A percentile compares a stretch with the other conserved stretches of the same genome.
phyloP scores from a whole-genome alignment of 768 basidiomycete genomes.

The Calocybe gangraenosa region DNA sequence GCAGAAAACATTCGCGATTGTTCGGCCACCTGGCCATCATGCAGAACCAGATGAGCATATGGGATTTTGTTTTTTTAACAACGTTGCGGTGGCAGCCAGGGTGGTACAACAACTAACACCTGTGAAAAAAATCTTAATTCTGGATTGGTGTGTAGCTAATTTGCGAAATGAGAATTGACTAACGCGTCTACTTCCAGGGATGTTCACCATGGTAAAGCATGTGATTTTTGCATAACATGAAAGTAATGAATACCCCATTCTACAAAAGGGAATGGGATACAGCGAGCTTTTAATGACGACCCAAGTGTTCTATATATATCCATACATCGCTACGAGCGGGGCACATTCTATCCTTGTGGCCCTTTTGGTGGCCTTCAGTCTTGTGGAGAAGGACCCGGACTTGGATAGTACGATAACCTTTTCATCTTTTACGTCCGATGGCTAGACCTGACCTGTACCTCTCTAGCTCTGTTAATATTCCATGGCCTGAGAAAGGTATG shows the following conservation, averaged over 20 bases:
- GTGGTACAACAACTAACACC: conserved; percentile 69
- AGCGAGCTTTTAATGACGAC: conserved; percentile 93
- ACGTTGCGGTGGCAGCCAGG: conserved; percentile 88
- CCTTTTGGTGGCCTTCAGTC: conserved; percentile 85
- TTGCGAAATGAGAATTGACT: background rate
- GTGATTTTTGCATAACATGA: background rate
- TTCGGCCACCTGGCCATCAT: conserved; percentile 96
- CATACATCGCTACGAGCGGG: conserved; percentile 90
- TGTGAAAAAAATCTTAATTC: conserved; percentile 79
- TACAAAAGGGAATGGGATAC: conserved; percentile 89
- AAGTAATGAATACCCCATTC: conserved; percentile 4
- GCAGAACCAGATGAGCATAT: conserved; percentile 97
- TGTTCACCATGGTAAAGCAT: conserved; percentile 71
- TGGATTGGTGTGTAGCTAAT: conserved; percentile 77
- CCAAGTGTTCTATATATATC: conserved; percentile 91
- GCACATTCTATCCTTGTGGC: conserved; percentile 89
- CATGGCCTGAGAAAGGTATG: conserved; percentile 89
- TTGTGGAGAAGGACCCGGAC: conserved; percentile 77
- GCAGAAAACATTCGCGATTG: conserved; percentile 89
- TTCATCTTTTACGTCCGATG: conserved; percentile 1
- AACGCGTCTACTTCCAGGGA: conserved; percentile 47
- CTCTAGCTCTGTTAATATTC: conserved; percentile 87
- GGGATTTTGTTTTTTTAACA: conserved; percentile 99
- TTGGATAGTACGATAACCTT: conserved; percentile 68
- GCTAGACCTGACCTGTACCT: conserved; percentile 10